These are phyloP conservation scores for Vanilla planifolia DNA, from an alignment of 106 monocot genomes.

Conservation along the genomic window DNA sequence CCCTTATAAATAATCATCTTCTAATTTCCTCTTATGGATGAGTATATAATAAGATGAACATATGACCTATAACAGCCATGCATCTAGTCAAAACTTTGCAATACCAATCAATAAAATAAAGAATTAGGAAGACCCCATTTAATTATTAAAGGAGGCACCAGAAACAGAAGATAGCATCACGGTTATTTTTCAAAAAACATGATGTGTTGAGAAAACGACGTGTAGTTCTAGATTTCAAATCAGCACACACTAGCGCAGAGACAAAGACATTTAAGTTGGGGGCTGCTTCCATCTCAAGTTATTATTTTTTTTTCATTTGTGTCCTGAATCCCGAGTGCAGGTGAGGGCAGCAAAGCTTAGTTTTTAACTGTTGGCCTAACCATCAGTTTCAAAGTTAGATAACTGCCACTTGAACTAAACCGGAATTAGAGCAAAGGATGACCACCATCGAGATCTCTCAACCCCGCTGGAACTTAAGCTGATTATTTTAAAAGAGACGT, in stretches of 20 bases:
- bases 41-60: too few species aligned
- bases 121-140: background rate
- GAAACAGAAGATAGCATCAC: background rate
- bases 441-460: background rate
- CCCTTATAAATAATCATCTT: too few species aligned
- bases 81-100: background rate
- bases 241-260: too few species aligned
- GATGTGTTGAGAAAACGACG: background rate
- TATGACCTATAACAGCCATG: too few species aligned
- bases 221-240: background rate
- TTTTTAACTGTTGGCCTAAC: constrained; percentile 1
- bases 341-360: background rate
- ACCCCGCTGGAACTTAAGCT: too few species aligned
- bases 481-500: too few species aligned
- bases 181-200: background rate
- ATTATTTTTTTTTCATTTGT: background rate
- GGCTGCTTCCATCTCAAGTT: background rate
- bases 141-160: background rate
- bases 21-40: too few species aligned
- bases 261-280: too few species aligned
- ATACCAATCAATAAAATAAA: background rate
- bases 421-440: background rate
- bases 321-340: background rate
- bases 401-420: background rate
- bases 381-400: background rate